Percentiles rank a stretch among this genome's conserved stretches.
Evolutionary conservation across 2,329 filamentous ascomycete genomes (phyloP).

Genomic region (Alternaria incomplexa): DNA sequence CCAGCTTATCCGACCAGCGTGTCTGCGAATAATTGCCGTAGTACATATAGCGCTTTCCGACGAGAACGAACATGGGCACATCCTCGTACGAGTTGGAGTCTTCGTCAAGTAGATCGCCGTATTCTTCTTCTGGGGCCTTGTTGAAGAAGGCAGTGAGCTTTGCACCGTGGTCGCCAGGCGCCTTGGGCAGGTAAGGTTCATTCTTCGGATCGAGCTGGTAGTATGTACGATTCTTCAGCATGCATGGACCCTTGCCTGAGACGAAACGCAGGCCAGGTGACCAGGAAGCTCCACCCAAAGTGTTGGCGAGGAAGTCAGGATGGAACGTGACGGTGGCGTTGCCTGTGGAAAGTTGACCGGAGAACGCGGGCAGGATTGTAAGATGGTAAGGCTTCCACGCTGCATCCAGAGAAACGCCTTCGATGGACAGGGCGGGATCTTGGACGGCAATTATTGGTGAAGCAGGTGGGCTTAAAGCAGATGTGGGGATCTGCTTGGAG

Average conservation of each 20-base stretch:
- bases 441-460: conserved; percentile 13
- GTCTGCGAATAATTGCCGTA: conserved; percentile 55
- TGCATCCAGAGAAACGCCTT: conserved; percentile 16
- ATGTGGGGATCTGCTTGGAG: conserved; percentile 3
- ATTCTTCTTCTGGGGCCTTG: conserved; percentile 36
- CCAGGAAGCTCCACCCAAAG: conserved; percentile 48
- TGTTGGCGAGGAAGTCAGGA: conserved; percentile 45
- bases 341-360: conserved; percentile 26
- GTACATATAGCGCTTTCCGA: conserved; percentile 48
- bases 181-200: conserved; percentile 53
- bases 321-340: conserved; percentile 45
- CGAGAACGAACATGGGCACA: conserved; percentile 51
- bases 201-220: conserved; percentile 47
- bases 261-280: conserved; percentile 51
- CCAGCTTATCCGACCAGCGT: conserved; percentile 53
- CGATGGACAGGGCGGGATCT: conserved; percentile 10
- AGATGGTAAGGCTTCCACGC: conserved; percentile 49
- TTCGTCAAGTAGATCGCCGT: conserved; percentile 25
- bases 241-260: conserved; percentile 20
- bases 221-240: conserved; percentile 48
- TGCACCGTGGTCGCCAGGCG: conserved; percentile 52
- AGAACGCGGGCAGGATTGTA: conserved; percentile 34
- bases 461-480: conserved; percentile 15
- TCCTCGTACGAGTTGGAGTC: conserved; percentile 41
- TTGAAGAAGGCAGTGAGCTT: conserved; percentile 57